Percentiles rank a stretch among this genome's conserved stretches.
Conservation (phyloP, 495 filamentous ascomycete species). For the Annulohypoxylon stygium region DNA sequence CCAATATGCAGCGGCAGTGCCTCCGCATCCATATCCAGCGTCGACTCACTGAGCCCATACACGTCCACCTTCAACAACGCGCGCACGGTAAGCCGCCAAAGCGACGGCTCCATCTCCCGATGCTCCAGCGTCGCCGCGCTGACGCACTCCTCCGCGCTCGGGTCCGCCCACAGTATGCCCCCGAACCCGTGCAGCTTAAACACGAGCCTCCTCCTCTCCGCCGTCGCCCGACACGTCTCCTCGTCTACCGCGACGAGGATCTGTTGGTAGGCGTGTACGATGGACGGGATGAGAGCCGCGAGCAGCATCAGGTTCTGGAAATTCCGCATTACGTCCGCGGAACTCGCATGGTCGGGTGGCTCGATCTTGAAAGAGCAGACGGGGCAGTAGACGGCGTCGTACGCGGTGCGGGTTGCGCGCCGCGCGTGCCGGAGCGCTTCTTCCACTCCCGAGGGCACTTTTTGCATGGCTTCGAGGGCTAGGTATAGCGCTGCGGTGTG, state of each 20-base stretch:
- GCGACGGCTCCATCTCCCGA: constrained; percentile 57
- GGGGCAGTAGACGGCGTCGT: constrained; percentile 70
- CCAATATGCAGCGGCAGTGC: constrained; percentile 53
- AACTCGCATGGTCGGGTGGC: constrained; percentile 34
- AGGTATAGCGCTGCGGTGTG: constrained; percentile 60
- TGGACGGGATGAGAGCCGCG: constrained; percentile 71
- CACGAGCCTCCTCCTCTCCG: constrained; percentile 53
- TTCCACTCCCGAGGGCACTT: constrained; percentile 57
- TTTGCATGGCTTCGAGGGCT: constrained; percentile 61
- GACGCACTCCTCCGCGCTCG: constrained; percentile 42
- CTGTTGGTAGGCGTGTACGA: constrained; percentile 68
- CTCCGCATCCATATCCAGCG: not conserved
- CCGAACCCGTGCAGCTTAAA: constrained; percentile 62
- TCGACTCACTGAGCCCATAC: constrained; percentile 25
- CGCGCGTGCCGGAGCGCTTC: constrained; percentile 67
- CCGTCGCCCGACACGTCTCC: constrained; percentile 55
- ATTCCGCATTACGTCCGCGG: constrained; percentile 46
- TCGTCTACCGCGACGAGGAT: constrained; percentile 63
- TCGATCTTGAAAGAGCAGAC: constrained; percentile 64
- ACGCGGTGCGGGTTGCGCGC: constrained; percentile 67
- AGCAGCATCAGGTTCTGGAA: constrained; percentile 77
- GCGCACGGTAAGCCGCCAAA: constrained; percentile 65
- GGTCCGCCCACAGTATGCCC: constrained; percentile 57
- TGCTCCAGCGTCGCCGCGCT: constrained; percentile 43
- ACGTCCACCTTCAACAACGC: constrained; percentile 66